These are phyloP conservation scores for Croton laevigatus DNA, from an alignment of 441 rosid species.

Conservation along the genomic window DNA sequence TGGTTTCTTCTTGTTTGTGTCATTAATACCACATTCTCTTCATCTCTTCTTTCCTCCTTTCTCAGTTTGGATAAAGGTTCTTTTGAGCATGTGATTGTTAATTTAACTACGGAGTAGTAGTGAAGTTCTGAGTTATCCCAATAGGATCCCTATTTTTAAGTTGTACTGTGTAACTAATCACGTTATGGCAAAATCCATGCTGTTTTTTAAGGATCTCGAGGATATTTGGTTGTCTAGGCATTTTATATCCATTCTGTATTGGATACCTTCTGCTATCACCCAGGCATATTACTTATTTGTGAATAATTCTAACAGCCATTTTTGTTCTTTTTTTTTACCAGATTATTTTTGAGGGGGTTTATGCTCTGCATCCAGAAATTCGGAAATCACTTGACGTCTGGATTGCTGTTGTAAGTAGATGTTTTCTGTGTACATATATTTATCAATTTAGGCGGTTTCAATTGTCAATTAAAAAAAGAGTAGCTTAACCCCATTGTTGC, in stretches of 20 bases:
- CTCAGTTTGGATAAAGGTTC: background rate
- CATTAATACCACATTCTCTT: background rate
- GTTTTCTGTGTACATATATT: slow-evolving; percentile 12
- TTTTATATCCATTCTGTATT: background rate
- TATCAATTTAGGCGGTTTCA: background rate
- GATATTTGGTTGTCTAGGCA: no score
- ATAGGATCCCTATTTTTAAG: background rate
- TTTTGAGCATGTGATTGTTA: background rate
- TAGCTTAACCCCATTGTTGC: slow-evolving; percentile 25
- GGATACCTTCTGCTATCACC: slow-evolving; percentile 3
- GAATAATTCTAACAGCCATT: background rate
- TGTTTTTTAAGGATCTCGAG: no score
- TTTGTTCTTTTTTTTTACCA: slow-evolving; percentile 32
- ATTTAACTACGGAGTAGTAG: background rate
- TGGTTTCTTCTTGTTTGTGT: background rate
- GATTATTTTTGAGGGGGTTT: slow-evolving; percentile 97
- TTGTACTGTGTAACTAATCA: background rate
- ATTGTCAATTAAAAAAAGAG: slow-evolving; percentile 2
- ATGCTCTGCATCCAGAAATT: slow-evolving; percentile 97
- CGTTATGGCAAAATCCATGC: background rate
- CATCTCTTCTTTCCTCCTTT: background rate
- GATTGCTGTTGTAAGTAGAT: slow-evolving; percentile 93
- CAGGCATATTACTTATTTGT: background rate
- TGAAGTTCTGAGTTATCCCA: background rate
- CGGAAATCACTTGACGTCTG: slow-evolving; percentile 86